Evolutionary conservation across 1,284 basidiomycete genomes (phyloP).

Genomic region (Schizopora paradoxa): DNA sequence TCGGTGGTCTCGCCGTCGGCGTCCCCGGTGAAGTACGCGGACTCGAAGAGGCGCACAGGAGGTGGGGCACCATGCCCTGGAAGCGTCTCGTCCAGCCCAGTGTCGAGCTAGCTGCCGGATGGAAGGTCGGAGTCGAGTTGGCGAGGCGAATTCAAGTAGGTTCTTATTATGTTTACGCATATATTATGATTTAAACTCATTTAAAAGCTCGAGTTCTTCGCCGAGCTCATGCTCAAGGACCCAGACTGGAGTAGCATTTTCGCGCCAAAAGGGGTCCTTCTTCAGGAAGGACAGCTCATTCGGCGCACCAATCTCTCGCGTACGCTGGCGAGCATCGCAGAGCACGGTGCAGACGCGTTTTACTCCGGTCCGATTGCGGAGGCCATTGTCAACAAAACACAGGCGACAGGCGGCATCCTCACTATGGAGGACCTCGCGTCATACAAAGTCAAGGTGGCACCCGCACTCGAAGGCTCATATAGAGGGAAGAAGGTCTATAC

Average conservation of each 20-base stretch:
- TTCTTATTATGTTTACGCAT: constrained; percentile 16
- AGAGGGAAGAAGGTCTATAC: constrained; percentile 78
- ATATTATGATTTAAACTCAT: constrained; percentile 17
- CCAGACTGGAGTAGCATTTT: constrained; percentile 79
- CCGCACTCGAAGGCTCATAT: constrained; percentile 74
- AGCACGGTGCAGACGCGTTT: constrained; percentile 67
- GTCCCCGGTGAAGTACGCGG: constrained; percentile 87
- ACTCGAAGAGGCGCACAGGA: constrained; percentile 70
- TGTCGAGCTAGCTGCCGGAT: constrained; percentile 69
- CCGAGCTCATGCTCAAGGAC: constrained; percentile 65
- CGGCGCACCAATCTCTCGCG: constrained; percentile 61
- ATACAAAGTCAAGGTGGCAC: constrained; percentile 69
- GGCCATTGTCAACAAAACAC: constrained; percentile 63
- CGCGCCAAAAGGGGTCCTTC: constrained; percentile 67
- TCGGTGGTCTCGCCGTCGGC: constrained; percentile 78
- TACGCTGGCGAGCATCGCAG: constrained; percentile 62
- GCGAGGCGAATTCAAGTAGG: constrained; percentile 65
- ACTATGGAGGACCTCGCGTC: constrained; percentile 62
- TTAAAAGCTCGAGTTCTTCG: constrained; percentile 42
- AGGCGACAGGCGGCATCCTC: constrained; percentile 72
- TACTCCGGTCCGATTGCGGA: constrained; percentile 78
- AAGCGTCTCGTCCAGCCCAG: constrained; percentile 70
- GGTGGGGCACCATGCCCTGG: constrained; percentile 83
- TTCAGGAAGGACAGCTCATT: constrained; percentile 73
- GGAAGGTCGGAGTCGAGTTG: constrained; percentile 73